Percentiles rank a stretch among this genome's conserved stretches.
phyloP scores from a whole-genome alignment of 257 asterid species.

The Ajuga chamaepitys region DNA sequence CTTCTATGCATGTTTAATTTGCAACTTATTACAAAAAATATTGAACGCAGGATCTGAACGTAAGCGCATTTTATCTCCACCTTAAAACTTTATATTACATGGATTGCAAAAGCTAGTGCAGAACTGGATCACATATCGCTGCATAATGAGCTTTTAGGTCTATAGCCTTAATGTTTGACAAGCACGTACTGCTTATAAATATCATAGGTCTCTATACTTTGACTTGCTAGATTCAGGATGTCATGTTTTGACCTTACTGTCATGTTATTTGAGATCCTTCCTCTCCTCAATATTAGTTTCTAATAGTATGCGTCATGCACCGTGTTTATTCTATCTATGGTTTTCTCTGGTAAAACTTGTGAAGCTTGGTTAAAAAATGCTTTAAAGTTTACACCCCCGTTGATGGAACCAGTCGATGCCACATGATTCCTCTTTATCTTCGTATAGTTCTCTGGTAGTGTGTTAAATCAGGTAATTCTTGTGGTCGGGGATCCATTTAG shows the following conservation, averaged over 20 bases:
- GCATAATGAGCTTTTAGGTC: no score
- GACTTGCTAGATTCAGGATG: no score
- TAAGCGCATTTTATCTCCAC: constrained; percentile 25
- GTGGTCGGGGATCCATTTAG: neutral
- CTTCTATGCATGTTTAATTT: constrained; percentile 8
- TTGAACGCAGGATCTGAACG: constrained; percentile 68
- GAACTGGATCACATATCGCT: no score
- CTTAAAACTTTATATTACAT: neutral
- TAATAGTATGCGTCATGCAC: no score
- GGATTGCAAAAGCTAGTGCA: neutral
- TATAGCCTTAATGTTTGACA: no score
- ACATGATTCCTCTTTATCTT: neutral
- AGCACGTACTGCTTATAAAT: no score
- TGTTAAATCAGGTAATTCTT: neutral
- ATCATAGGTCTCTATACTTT: no score
- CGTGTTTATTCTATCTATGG: no score
- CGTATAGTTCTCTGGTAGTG: no score
- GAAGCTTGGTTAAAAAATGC: neutral
- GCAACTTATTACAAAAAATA: constrained; percentile 4
- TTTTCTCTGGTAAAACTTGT: no score
- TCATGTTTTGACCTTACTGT: no score
- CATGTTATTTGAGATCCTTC: neutral
- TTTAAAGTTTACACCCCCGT: neutral
- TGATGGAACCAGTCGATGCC: neutral
- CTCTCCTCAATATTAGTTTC: neutral